A percentile compares a stretch with the other conserved stretches of the same genome.
phyloP scores from a whole-genome alignment of 352 stramenopile species.

The Pythium sp. region DNA sequence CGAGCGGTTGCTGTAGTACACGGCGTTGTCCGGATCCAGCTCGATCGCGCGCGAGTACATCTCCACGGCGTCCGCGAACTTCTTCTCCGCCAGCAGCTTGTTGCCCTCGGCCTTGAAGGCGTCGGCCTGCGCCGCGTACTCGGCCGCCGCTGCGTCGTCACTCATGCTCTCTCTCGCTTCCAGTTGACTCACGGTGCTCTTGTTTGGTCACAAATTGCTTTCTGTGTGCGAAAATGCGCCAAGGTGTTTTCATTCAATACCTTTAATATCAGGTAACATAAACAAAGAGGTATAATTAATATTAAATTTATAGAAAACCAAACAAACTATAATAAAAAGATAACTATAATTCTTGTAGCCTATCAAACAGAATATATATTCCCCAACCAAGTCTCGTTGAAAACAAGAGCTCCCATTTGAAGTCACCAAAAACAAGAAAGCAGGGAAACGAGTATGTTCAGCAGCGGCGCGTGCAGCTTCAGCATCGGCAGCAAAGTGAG shows the following conservation, averaged over 20 bases:
- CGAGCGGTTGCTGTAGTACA: constrained; percentile 87
- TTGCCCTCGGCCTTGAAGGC: constrained; percentile 87
- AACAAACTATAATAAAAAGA: background rate
- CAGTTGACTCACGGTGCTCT: background rate
- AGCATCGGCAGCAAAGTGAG: constrained; percentile 42
- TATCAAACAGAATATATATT: constrained; percentile 4
- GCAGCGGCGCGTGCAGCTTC: constrained; percentile 31
- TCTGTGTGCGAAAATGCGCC: background rate
- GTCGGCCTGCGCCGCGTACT: constrained; percentile 72
- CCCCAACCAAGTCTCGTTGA: background rate
- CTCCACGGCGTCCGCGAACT: constrained; percentile 65
- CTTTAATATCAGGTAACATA: background rate
- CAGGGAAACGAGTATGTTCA: constrained; percentile 26
- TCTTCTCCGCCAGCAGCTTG: constrained; percentile 50
- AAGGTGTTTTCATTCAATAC: background rate
- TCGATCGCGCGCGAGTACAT: constrained; percentile 85
- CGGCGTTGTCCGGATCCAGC: constrained; percentile 79
- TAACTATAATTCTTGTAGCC: background rate
- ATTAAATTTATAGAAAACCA: background rate
- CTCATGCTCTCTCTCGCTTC: constrained; percentile 5
- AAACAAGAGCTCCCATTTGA: constrained; percentile 10
- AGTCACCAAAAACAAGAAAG: background rate
- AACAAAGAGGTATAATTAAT: background rate
- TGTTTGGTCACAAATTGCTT: constrained; percentile 1
- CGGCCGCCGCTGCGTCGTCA: constrained; percentile 22